Base-by-base conservation (phyloP, 2,329 filamentous ascomycete species). In the Fusarium coffeatum region DNA sequence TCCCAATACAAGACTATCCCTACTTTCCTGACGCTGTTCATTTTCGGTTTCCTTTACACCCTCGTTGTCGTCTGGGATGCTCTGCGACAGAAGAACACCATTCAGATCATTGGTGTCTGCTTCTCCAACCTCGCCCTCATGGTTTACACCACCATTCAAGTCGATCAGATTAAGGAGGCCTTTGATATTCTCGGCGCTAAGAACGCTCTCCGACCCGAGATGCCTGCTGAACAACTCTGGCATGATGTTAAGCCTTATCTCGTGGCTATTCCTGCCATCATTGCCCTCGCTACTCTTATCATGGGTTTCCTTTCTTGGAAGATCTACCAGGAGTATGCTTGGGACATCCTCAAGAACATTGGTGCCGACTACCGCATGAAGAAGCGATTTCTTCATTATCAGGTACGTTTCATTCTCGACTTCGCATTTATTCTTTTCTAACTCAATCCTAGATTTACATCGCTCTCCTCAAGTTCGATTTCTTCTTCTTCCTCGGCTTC, bases 401-500 rank as follows among this genome's bases (percentile, higher is more conserved):
- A 99, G 90, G 94, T 97, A 84, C 55, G 84, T 76, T 37, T 22
- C 76, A 6, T 41, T 16, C 10, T 23, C 27, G 16, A 2, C 13
- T 20, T 42, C 20, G 18, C 15, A 20, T 28, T 18, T 4, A 15
- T 25, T 8, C 11, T 18, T 34, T 4, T 9, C 37, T 11, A 28
- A 51, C 12, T 22, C 7, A 7, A 3, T 12, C 28, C 8, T 68
- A 97, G 94, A 94, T 99, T 80, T 99, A 98, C 81, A 98, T 99
- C 76, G 93, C 96, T 40, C 88, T 99, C 13, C 87, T 99, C 71
- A 99, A 99, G 82, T 99, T 99, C 80, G 96, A 99, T 83, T 98
- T 99, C 82, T 99, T 99, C 89, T 98, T 99, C 86, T 99, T 99
- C 86, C 89, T 99, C 53, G 96, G 95, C 57, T 99, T 99, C 80